A percentile compares a stretch with the other conserved stretches of the same genome.
Evolutionary conservation across 2,329 filamentous ascomycete species (phyloP).

Genomic region (Chaetomiaceae sp.): DNA sequence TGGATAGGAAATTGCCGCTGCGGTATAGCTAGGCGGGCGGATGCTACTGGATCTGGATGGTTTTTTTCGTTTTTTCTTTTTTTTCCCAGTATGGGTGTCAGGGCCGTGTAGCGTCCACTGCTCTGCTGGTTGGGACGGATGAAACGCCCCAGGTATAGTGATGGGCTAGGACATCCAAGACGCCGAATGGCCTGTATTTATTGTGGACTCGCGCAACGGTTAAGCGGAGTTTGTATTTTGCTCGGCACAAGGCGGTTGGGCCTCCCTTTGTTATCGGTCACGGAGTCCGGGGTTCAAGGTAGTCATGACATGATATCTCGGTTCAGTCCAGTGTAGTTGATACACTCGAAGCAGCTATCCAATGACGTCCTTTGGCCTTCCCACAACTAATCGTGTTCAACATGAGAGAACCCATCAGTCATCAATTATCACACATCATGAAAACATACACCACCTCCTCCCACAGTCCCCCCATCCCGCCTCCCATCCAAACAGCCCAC

Average conservation of each 20-base stretch:
- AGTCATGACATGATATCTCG: neutral
- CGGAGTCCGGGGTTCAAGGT: neutral
- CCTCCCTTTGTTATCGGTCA: too few species aligned
- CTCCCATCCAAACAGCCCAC: too few species aligned
- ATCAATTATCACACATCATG: neutral
- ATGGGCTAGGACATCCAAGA: neutral
- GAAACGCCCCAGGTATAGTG: neutral
- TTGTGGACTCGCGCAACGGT: neutral
- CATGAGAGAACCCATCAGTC: neutral
- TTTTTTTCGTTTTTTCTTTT: too few species aligned
- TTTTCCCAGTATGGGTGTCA: too few species aligned
- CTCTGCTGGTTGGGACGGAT: constrained; percentile 9
- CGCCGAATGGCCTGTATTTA: neutral
- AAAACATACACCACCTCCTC: neutral
- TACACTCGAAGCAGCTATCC: neutral
- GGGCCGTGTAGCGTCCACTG: neutral
- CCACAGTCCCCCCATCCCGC: neutral
- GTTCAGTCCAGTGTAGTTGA: constrained; percentile 5
- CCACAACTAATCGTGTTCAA: neutral
- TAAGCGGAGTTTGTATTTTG: neutral
- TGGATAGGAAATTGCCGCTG: constrained; percentile 55
- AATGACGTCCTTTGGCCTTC: neutral
- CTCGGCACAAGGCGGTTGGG: neutral
- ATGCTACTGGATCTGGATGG: too few species aligned
- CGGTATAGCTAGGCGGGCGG: constrained; percentile 20